Base-by-base conservation (phyloP, 2,329 filamentous ascomycete species). In the Neophaeococcomyces aloes region DNA sequence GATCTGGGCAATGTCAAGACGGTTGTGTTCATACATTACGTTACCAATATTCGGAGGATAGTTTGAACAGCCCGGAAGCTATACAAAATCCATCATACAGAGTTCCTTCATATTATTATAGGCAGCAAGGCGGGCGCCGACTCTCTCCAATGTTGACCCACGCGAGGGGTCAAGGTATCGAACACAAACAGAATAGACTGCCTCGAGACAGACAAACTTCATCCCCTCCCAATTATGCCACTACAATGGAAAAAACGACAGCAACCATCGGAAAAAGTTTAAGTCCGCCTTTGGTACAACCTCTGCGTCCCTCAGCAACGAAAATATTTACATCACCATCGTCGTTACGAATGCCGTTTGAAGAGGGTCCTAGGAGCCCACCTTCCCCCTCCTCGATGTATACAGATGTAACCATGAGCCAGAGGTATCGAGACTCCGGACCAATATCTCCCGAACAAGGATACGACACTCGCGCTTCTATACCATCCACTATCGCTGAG, bases 201-300 rank as follows among this genome's bases (percentile, higher is more conserved):
- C n/a, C 30, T 30, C 41, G 41, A n/a, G 41, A 44, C 7, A 23
- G 19, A 4, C 23, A 37, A 18, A 21, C 19, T 10, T 29, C 27
- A 29, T 31, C 32, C 19, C 21, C 34, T 4, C 10, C 21, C 13
- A 14, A 44, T 19, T 23, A 31, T 7, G 41, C 21, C 10, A 25
- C 8, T 10, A 44, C 41, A 3, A 38, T 44, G 23, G 34, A 31
- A n/a, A 25, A 32, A 23, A 15, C 38, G 18, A 44, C 33, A 7
- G 34, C 32, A 15, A 33, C 41, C 37, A 21, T 52, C 44, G 7
- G 31, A 33, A 32, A 51, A 50, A 14, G 34, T 46, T 7, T 43
- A 42, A 5, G 39, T 29, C 6, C 45, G 33, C 29, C 25, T 29
- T 13, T 42, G 41, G 10, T 21, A 36, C 17, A 14, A 19, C 15